phyloP scores from a whole-genome alignment of 2,329 filamentous ascomycete genomes.

The Fusarium graminum region DNA sequence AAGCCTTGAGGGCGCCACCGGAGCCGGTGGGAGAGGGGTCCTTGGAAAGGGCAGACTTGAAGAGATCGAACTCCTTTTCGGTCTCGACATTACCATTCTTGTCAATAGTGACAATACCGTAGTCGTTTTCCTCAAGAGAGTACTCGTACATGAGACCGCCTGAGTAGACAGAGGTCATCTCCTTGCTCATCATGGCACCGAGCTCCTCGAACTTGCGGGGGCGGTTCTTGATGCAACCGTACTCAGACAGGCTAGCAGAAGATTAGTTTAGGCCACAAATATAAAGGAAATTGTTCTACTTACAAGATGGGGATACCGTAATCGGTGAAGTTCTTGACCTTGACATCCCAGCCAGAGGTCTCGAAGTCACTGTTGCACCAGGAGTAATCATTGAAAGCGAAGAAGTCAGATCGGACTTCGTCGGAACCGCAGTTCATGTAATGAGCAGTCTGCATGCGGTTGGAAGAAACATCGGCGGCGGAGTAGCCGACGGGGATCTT shows the following conservation, averaged over 20 bases:
- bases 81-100: conserved; percentile 67
- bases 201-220: conserved; percentile 85
- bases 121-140: conserved; percentile 81
- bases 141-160: conserved; percentile 98
- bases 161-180: conserved; percentile 94
- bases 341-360: conserved; percentile 84
- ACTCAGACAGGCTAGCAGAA: conserved; percentile 79
- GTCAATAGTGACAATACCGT: conserved; percentile 83
- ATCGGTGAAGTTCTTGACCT: conserved; percentile 87
- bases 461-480: conserved; percentile 83
- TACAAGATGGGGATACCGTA: conserved; percentile 90
- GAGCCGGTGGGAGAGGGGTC: conserved; percentile 65
- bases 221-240: conserved; percentile 85
- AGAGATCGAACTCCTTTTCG: conserved; percentile 70
- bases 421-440: conserved; percentile 96
- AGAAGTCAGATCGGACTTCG: conserved; percentile 88
- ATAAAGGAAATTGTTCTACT: conserved; percentile 35
- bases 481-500: conserved; percentile 81
- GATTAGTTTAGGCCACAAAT: conserved; percentile 13
- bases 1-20: conserved; percentile 64
- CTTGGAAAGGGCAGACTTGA: conserved; percentile 62
- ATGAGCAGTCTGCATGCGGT: conserved; percentile 85
- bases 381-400: conserved; percentile 90
- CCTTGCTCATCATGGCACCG: conserved; percentile 77
- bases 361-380: conserved; percentile 82